phyloP scores from a whole-genome alignment of 805 yeast species.

The Wickerhamiella kurtzmanii region DNA sequence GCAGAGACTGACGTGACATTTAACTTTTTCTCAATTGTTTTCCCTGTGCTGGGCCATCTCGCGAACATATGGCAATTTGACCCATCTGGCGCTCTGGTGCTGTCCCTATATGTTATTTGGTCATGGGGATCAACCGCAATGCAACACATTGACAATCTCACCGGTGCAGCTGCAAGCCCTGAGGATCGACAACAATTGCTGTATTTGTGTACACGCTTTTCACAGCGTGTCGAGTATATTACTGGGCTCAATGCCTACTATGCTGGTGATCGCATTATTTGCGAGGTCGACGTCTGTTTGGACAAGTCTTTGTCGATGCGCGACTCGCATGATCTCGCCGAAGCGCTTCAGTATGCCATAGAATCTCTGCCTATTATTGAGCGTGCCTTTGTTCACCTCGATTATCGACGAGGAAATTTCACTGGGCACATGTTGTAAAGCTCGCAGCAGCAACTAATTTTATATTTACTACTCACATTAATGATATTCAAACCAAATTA shows the following conservation, averaged over 20 bases:
- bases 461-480: too few species aligned
- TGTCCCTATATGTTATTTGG: conserved; percentile 47
- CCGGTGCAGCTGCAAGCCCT: conserved; percentile 57
- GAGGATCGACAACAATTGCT: conserved; percentile 52
- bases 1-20: conserved; percentile 67
- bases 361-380: conserved; percentile 68
- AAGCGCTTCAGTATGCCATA: conserved; percentile 65
- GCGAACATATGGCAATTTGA: conserved; percentile 56
- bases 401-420: conserved; percentile 30
- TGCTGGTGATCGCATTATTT: conserved; percentile 63
- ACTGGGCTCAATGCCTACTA: conserved; percentile 62
- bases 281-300: conserved; percentile 60
- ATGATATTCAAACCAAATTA: too few species aligned
- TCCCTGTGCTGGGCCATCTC: conserved; percentile 50
- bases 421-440: conserved; percentile 29
- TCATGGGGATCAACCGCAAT: conserved; percentile 55
- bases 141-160: conserved; percentile 60
- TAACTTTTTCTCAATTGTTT: conserved; percentile 54
- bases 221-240: conserved; percentile 49
- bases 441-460: too few species aligned
- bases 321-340: conserved; percentile 71
- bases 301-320: conserved; percentile 38
- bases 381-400: conserved; percentile 71
- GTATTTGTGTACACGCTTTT: conserved; percentile 55
- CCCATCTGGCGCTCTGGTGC: conserved; percentile 54